A percentile compares a stretch with the other conserved stretches of the same genome.
These are phyloP conservation scores for Colletotrichum lindemuthianum DNA, from an alignment of 2,329 filamentous ascomycete genomes.

Conservation along the genomic window DNA sequence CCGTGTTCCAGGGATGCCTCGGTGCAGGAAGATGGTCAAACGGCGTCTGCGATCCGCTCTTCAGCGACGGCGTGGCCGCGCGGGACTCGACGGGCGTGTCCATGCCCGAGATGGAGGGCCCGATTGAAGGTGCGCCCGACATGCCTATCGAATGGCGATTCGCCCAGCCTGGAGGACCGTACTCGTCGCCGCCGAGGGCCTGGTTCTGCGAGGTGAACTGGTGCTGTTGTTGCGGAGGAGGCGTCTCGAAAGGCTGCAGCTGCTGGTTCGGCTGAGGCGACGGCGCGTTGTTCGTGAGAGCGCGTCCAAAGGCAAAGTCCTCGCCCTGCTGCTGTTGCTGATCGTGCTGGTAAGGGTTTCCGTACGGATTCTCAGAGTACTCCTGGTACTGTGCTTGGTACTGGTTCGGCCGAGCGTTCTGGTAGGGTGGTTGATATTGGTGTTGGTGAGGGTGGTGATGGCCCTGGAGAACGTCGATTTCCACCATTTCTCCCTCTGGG, in stretches of 20 bases:
- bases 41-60: slow-evolving; percentile 42
- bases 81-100: slow-evolving; percentile 38
- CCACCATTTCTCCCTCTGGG: slow-evolving; percentile 47
- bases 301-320: slow-evolving; percentile 24
- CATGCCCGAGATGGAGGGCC: slow-evolving; percentile 34
- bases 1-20: slow-evolving; percentile 32
- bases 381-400: slow-evolving; percentile 37
- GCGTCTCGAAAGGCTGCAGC: slow-evolving; percentile 17
- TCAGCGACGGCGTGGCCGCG: slow-evolving; percentile 44
- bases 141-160: slow-evolving; percentile 34
- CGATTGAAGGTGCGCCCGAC: slow-evolving; percentile 28
- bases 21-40: slow-evolving; percentile 34
- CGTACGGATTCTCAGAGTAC: slow-evolving; percentile 39
- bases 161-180: slow-evolving; percentile 34
- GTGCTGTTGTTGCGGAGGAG: slow-evolving; percentile 11
- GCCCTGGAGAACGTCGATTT: slow-evolving; percentile 45
- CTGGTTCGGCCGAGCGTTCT: slow-evolving; percentile 20
- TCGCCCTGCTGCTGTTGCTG: slow-evolving; percentile 5
- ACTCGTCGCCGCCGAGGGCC: slow-evolving; percentile 28
- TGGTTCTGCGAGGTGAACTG: slow-evolving; percentile 8
- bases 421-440: slow-evolving; percentile 31
- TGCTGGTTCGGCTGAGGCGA: slow-evolving; percentile 29
- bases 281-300: slow-evolving; percentile 27
- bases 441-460: slow-evolving; percentile 33
- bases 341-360: slow-evolving; percentile 9